Base-by-base conservation (phyloP, 352 stramenopile species). In the Phytophthora hybrid region DNA sequence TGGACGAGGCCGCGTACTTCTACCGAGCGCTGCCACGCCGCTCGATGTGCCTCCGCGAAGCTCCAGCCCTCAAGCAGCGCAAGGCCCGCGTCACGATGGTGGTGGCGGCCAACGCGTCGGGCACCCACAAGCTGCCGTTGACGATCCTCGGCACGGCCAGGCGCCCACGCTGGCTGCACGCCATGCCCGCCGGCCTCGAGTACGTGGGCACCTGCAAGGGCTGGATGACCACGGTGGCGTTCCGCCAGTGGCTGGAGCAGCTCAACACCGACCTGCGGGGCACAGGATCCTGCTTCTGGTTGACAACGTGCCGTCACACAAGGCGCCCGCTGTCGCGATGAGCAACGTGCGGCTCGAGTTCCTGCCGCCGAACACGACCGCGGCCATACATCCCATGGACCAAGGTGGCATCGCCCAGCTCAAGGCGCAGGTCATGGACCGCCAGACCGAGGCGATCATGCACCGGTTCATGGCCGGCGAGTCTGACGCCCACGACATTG, bases 181-280 rank as follows among this genome's bases (percentile, higher is more conserved):
- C 32, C 1, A 66, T 41, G 46, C 46, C 59, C 3, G 59, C 47
- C 1, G 23, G 18, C 23, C 19, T 66, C 3, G 31, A 58, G 11
- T 66, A 66, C 47, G 37, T 52, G 2, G 46, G 47, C 4, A 66
- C 59, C 13, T 41, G 10, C 29, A 66, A 66, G 29, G 18, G 47
- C 31, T 66, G 59, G 59, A 66, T 66, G 59, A 66, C 59, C 13
- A 59, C 47, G 4, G 1, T 32, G 2, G 46, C 59, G 10, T 65
- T 65, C 26, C 7, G 46, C 3, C 26, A 65, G 7, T 65, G 29
- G 59, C 18, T 49, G 59, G 26, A 26, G 46, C 29, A 26, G 3
- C 46, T 66, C 8, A 51, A 58, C 19, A 19, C 4, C 4, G 37
- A 66, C 19, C 52, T 66, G 32, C n/a, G 49, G 8, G 47, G 11